Conservation (phyloP, 2,329 filamentous ascomycete species). For the Mollisiaceae sp. region DNA sequence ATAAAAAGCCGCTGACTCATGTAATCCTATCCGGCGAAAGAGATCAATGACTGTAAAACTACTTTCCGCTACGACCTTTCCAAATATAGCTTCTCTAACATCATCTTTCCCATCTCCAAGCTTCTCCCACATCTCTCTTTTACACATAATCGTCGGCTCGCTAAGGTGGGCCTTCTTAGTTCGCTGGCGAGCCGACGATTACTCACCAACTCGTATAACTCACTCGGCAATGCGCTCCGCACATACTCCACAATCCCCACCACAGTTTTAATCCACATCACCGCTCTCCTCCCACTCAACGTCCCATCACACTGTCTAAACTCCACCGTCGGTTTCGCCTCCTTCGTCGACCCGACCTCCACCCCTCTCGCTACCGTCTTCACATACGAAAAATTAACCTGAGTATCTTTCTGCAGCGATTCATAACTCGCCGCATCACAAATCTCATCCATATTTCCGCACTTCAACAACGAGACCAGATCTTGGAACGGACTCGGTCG, state of each 20-base stretch:
- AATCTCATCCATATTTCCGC: too few relatives aligned
- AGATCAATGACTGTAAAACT: conserved; percentile 26
- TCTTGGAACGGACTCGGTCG: background rate
- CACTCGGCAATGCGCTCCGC: too few relatives aligned
- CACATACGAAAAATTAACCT: too few relatives aligned
- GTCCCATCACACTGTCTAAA: conserved; percentile 35
- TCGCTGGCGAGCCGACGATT: background rate
- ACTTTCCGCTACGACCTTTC: conserved; percentile 27
- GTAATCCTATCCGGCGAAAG: conserved; percentile 18
- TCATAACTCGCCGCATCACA: too few relatives aligned
- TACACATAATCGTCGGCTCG: background rate
- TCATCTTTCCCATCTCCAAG: conserved; percentile 19
- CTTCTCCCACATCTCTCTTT: conserved; percentile 17
- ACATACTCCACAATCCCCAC: too few relatives aligned
- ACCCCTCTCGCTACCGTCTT: too few relatives aligned
- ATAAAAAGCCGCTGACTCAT: conserved; percentile 11
- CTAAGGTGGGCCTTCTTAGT: too few relatives aligned
- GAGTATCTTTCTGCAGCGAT: too few relatives aligned
- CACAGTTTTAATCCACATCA: conserved; percentile 32
- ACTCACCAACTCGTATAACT: background rate
- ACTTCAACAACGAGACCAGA: background rate
- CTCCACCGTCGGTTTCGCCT: conserved; percentile 32
- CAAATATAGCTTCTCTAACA: conserved; percentile 15
- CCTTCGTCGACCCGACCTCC: too few relatives aligned
- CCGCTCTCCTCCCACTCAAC: conserved; percentile 25